Conservation (phyloP, 331 rosid genomes). For the Rosa hybrid region DNA sequence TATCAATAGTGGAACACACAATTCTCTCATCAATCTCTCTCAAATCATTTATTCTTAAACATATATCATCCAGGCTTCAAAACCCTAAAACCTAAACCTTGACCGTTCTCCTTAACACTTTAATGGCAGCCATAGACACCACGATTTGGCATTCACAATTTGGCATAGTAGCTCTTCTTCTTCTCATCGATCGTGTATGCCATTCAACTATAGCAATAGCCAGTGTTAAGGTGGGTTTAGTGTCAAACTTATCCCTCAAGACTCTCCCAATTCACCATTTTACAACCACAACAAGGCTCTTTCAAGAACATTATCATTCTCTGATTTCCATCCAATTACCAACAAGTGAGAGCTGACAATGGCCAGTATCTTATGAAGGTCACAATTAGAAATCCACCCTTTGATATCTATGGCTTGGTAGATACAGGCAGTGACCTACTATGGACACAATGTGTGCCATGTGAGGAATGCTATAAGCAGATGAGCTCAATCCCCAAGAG, state of each 20-base stretch:
- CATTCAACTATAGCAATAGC: background rate
- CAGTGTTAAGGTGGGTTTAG: background rate
- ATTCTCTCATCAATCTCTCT: no score
- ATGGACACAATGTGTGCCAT: slow-evolving; percentile 43
- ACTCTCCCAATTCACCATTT: background rate
- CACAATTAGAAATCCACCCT: slow-evolving; percentile 32
- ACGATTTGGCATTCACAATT: background rate
- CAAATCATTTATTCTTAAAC: no score
- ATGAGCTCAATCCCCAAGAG: slow-evolving; percentile 30
- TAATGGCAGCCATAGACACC: background rate
- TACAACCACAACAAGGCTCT: background rate
- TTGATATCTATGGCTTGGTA: slow-evolving; percentile 26
- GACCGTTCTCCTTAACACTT: background rate
- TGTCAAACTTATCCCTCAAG: background rate
- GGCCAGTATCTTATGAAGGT: slow-evolving; percentile 36
- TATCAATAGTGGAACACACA: no score
- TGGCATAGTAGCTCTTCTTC: background rate
- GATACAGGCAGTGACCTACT: slow-evolving; percentile 48
- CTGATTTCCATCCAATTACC: background rate
- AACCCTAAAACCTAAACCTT: background rate
- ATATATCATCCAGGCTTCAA: no score
- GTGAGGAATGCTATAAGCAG: slow-evolving; percentile 36
- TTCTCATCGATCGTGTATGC: background rate
- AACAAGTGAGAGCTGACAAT: slow-evolving; percentile 16
- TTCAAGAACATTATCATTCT: background rate